Conservation (phyloP, 768 basidiomycete species). For the Leccinum rimulosum region DNA sequence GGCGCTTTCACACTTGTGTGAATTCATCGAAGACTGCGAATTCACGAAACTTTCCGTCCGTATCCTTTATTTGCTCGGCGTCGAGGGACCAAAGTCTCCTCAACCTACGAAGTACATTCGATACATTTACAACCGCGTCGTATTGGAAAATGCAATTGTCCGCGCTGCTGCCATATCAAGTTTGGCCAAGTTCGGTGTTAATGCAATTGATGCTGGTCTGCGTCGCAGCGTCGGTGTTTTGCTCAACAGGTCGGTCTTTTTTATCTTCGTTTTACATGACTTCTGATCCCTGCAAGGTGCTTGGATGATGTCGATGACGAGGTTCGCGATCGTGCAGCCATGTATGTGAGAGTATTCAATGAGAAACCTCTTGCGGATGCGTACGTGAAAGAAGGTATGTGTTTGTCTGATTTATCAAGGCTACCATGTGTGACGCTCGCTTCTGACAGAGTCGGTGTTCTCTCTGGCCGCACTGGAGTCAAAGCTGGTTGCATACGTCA, state of each 20-base stretch:
- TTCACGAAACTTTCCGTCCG: conserved; percentile 98
- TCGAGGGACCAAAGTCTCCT: conserved; percentile 94
- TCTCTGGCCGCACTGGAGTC: conserved; percentile 88
- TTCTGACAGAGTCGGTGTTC: conserved; percentile 78
- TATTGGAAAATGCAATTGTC: conserved; percentile 96
- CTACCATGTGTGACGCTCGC: neutral
- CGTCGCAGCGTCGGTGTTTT: conserved; percentile 87
- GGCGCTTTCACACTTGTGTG: conserved; percentile 95
- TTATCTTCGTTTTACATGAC: neutral
- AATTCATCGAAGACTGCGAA: conserved; percentile 99
- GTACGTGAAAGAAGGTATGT: conserved; percentile 89
- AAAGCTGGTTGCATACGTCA: conserved; percentile 91
- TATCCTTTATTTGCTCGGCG: conserved; percentile 90
- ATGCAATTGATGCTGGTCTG: conserved; percentile 72
- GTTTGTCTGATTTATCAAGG: neutral
- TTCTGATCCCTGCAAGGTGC: conserved; percentile 52
- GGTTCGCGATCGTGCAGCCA: conserved; percentile 94
- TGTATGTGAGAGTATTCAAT: conserved; percentile 85
- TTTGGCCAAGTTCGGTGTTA: conserved; percentile 95
- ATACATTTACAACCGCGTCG: conserved; percentile 99
- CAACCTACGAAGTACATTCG: conserved; percentile 98
- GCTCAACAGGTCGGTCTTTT: conserved; percentile 62
- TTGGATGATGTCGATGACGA: conserved; percentile 99
- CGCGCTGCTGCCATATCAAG: conserved; percentile 94
- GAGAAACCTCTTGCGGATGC: conserved; percentile 77